These are phyloP conservation scores for Ashbya aceris DNA, from an alignment of 1,139 yeast genomes.

Conservation along the genomic window DNA sequence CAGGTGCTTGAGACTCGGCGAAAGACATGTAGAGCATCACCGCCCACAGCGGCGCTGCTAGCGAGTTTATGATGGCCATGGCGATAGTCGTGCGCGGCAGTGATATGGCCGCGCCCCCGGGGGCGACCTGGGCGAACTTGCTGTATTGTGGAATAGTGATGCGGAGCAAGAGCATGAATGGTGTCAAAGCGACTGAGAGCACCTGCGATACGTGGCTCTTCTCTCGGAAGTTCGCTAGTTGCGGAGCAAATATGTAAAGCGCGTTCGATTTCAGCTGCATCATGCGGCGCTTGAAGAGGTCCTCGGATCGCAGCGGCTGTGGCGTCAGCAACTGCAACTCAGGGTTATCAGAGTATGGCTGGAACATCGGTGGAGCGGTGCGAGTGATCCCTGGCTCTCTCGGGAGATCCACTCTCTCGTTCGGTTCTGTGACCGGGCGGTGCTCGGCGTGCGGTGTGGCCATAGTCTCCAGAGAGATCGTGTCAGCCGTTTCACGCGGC, in stretches of 20 bases:
- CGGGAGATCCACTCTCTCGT: not conserved
- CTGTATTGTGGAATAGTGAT: slow-evolving; percentile 24
- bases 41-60: slow-evolving; percentile 18
- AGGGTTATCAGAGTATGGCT: slow-evolving; percentile 21
- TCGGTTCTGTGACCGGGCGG: slow-evolving; percentile 20
- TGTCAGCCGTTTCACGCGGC: slow-evolving; percentile 6
- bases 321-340: slow-evolving; percentile 6
- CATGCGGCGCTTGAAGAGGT: slow-evolving; percentile 4
- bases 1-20: slow-evolving; percentile 8
- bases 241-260: slow-evolving; percentile 21
- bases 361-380: slow-evolving; percentile 20
- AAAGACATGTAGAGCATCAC: slow-evolving; percentile 15
- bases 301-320: slow-evolving; percentile 6
- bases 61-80: slow-evolving; percentile 17
- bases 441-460: not conserved
- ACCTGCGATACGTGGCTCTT: slow-evolving; percentile 19
- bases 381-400: slow-evolving; percentile 5
- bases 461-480: slow-evolving; percentile 8
- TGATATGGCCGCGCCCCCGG: not conserved
- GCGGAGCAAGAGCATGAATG: slow-evolving; percentile 23
- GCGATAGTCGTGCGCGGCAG: slow-evolving; percentile 8
- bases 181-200: slow-evolving; percentile 21
- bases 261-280: slow-evolving; percentile 10
- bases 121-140: slow-evolving; percentile 6
- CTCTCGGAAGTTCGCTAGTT: slow-evolving; percentile 18